A percentile compares a stretch with the other conserved stretches of the same genome.
phyloP scores from a whole-genome alignment of 2,329 filamentous ascomycete species.

The Diplocarpon rosae region DNA sequence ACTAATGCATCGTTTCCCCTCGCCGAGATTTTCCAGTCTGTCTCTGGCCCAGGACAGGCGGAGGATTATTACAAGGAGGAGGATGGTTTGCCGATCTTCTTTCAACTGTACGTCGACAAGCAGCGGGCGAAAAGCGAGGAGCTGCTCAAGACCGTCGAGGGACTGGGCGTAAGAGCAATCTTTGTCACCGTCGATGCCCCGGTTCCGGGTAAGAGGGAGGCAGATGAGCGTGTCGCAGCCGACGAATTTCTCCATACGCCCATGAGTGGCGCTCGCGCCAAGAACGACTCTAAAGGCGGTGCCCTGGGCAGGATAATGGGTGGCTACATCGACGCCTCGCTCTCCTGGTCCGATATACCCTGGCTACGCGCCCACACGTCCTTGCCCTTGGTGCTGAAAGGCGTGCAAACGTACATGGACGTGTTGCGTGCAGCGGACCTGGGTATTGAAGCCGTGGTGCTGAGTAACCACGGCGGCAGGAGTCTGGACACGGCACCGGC shows the following conservation, averaged over 20 bases:
- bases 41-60: constrained; percentile 7
- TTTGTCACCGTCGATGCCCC: constrained; percentile 50
- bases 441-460: constrained; percentile 55
- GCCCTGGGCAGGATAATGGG: constrained; percentile 45
- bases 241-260: constrained; percentile 37
- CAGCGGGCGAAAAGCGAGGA: constrained; percentile 39
- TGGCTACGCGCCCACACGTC: constrained; percentile 50
- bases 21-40: constrained; percentile 36
- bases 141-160: constrained; percentile 36
- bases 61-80: constrained; percentile 13
- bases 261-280: constrained; percentile 38
- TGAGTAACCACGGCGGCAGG: constrained; percentile 61
- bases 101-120: constrained; percentile 52
- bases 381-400: constrained; percentile 53
- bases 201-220: constrained; percentile 43
- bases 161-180: constrained; percentile 38
- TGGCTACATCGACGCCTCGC: constrained; percentile 43
- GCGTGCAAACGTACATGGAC: constrained; percentile 57
- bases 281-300: constrained; percentile 43
- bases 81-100: constrained; percentile 31
- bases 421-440: constrained; percentile 47
- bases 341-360: constrained; percentile 52
- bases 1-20: constrained; percentile 51
- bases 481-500: constrained; percentile 40
- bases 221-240: constrained; percentile 34